Base-by-base conservation (phyloP, 192 early-diverging fungal species). In the Gaertneriomyces semiglobifer region DNA sequence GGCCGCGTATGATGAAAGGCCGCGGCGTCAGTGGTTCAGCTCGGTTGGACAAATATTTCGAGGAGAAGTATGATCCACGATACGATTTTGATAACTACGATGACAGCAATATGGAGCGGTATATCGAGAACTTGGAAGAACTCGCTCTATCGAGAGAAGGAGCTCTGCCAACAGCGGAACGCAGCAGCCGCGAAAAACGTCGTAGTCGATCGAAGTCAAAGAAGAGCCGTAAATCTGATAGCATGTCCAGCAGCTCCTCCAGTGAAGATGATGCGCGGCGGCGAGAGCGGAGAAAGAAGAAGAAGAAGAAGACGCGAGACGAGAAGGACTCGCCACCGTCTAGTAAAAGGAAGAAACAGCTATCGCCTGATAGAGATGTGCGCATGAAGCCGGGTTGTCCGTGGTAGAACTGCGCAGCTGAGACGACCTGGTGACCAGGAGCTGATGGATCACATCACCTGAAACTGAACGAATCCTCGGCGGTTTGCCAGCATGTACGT, bases 31-130 rank as follows among this genome's bases (percentile, higher is more conserved):
- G 65, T 33, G 68, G 77, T 5, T 73, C 77, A 16, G 44, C 72
- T 18, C 69, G 79, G 4, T 68, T 82, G 42, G 81, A 82, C 66
- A 73, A 77, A 54, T 74, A 55, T 42, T 82, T 82, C 71, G 58
- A 52, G 10, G 72, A 77, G 6, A 61, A 46, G 4, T 82, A 82
- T 63, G 67, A 82, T 60, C 78, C 81, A 0, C 33, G 63, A 9
- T 63, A 81, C 4, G 81, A 82, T 63, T 60, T 78, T 18, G 72
- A 76, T 61, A 82, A 82, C 66, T 82, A 78, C 60, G 76, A 78
- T 63, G 81, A 81, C 51, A 44, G 40, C 10, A 76, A 56, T 62
- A 20, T 80, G 40, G 56, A 61, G 3, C 55, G 65, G 14, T 82
- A 78, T 57, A 69, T 81, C 4, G 19, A 69, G 11, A 53, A 69